Percentiles rank a stretch among this genome's conserved stretches.
phyloP scores from a whole-genome alignment of 208 protist species.

The Porcisia deanei region DNA sequence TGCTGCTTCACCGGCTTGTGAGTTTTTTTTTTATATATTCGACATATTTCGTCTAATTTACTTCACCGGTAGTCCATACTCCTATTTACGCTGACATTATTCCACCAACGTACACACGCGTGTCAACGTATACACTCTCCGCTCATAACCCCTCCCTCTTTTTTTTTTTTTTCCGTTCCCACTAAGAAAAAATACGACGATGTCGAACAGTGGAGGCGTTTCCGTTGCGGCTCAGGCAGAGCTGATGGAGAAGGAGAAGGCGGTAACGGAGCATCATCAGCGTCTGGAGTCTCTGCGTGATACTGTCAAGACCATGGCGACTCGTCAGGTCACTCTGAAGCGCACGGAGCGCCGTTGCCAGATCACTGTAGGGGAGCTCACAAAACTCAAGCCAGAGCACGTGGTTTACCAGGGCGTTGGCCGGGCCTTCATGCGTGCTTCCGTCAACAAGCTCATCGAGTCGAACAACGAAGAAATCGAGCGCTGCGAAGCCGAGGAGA shows the following conservation, averaged over 20 bases:
- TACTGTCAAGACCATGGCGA: conserved; percentile 84
- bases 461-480: conserved; percentile 66
- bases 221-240: conserved; percentile 76
- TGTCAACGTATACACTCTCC: not conserved
- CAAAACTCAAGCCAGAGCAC: conserved; percentile 63
- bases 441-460: conserved; percentile 72
- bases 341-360: conserved; percentile 66
- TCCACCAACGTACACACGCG: not conserved
- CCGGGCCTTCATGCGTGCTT: conserved; percentile 72
- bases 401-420: conserved; percentile 81
- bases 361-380: conserved; percentile 81
- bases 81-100: not conserved
- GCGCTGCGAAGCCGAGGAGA: conserved; percentile 79
- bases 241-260: conserved; percentile 91
- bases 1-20: not conserved
- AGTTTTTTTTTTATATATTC: not conserved
- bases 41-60: too few relatives aligned
- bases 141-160: not conserved
- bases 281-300: conserved; percentile 67
- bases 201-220: conserved; percentile 49
- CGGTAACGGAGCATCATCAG: conserved; percentile 84
- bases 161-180: not conserved
- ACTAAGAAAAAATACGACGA: not conserved
- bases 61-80: not conserved
- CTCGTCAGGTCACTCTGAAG: conserved; percentile 71